Percentiles rank a stretch among this genome's conserved stretches.
Conservation (phyloP, 1,284 basidiomycete species). For the Grifola frondosa region DNA sequence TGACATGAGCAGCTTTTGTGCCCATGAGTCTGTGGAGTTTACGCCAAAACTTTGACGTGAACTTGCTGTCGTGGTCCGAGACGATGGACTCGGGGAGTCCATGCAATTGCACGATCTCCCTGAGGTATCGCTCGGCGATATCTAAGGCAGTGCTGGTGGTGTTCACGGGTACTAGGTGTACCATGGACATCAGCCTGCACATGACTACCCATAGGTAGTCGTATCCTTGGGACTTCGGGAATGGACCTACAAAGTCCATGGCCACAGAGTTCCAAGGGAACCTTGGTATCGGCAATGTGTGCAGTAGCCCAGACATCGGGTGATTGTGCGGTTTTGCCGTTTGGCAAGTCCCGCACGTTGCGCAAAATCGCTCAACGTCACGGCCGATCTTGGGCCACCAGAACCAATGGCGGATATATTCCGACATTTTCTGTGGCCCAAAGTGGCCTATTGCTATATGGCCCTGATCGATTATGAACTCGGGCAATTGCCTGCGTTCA, state of each 20-base stretch:
- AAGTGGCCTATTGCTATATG: constrained; percentile 29
- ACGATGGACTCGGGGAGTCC: constrained; percentile 26
- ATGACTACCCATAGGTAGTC: constrained; percentile 26
- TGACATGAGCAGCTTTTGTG: constrained; percentile 29
- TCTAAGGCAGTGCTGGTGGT: constrained; percentile 16
- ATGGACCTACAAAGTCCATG: constrained; percentile 30
- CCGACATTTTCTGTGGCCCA: constrained; percentile 22
- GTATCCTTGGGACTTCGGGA: constrained; percentile 16
- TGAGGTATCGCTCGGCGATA: constrained; percentile 20
- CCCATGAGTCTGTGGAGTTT: constrained; percentile 28
- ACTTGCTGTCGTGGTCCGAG: constrained; percentile 27
- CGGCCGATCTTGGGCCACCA: constrained; percentile 35
- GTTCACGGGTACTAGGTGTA: constrained; percentile 22
- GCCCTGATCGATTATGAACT: constrained; percentile 24
- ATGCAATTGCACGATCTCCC: constrained; percentile 26
- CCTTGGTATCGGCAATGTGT: constrained; percentile 24
- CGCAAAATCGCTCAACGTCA: constrained; percentile 22
- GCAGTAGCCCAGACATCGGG: constrained; percentile 21
- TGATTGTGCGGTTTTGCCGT: constrained; percentile 17
- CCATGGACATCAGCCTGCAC: constrained; percentile 18
- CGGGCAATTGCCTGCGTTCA: constrained; percentile 8
- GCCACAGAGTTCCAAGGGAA: constrained; percentile 25
- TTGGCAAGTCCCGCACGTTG: constrained; percentile 25
- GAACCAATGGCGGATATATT: constrained; percentile 29
- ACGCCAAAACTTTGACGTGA: constrained; percentile 28